These are phyloP conservation scores for Saturnispora diversa DNA, from an alignment of 805 yeast species.

Conservation along the genomic window DNA sequence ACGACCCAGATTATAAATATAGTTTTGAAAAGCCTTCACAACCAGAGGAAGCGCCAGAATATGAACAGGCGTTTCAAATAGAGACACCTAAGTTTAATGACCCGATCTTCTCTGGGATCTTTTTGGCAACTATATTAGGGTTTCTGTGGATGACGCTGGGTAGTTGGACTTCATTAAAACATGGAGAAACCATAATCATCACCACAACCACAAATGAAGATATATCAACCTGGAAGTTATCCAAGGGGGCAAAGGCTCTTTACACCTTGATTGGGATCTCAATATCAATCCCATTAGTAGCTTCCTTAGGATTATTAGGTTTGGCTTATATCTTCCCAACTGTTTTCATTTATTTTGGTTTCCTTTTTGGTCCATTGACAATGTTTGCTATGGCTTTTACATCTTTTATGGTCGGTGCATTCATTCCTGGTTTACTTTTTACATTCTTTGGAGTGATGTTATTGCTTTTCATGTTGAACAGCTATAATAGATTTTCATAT, in stretches of 20 bases:
- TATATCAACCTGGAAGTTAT: not conserved
- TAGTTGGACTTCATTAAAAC: slow-evolving; percentile 1
- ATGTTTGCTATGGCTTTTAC: slow-evolving; percentile 21
- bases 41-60: slow-evolving; percentile 33
- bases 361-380: slow-evolving; percentile 23
- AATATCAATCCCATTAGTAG: slow-evolving; percentile 18
- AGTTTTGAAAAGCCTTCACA: slow-evolving; percentile 26
- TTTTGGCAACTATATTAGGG: slow-evolving; percentile 20
- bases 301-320: slow-evolving; percentile 18
- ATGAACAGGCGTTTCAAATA: slow-evolving; percentile 63
- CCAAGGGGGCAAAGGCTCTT: slow-evolving; percentile 12
- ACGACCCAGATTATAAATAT: slow-evolving; percentile 25
- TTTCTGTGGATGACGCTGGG: slow-evolving; percentile 15
- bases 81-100: slow-evolving; percentile 61
- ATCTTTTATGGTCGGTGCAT: slow-evolving; percentile 18
- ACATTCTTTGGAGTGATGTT: slow-evolving; percentile 18
- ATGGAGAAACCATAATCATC: slow-evolving; percentile 6
- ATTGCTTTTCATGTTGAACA: slow-evolving; percentile 21
- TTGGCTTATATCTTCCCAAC: slow-evolving; percentile 25
- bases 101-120: slow-evolving; percentile 56
- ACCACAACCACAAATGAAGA: slow-evolving; percentile 1
- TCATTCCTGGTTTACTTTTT: slow-evolving; percentile 16
- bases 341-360: slow-evolving; percentile 25
- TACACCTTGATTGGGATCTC: slow-evolving; percentile 11
- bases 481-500: slow-evolving; percentile 24